Evolutionary conservation across 768 basidiomycete genomes (phyloP), one percentile per base, ranked within the genome.

Genomic region (Lepiota subincarnata): DNA sequence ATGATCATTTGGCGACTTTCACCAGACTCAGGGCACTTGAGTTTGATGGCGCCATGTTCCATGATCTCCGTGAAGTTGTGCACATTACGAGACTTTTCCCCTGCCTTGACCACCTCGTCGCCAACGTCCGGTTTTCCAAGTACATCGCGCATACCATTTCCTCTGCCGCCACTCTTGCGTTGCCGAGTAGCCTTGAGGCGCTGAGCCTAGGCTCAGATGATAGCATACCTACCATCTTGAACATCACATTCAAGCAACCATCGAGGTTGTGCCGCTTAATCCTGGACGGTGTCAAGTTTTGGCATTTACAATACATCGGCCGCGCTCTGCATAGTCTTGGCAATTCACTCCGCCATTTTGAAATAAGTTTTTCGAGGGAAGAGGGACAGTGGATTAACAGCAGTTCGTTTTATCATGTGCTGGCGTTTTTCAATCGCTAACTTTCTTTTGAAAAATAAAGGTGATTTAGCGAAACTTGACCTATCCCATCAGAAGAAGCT

Each of bases 31-130:
- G 57, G 2, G 53, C 55, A 14, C 60, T 69, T 20, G 65, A 65
- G 50, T 58, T 69, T 24, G 63, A 65, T 38, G 60, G 57, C 31
- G 62, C 60, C 42, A 50, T 59, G 13, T 70, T 70, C 55, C 66
- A 68, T 43, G 69, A 68, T 50, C 51, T 67, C 20, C 66, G 69
- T 13, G 67, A 68, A 39, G 49, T 68, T 20, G 58, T 55, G 8
- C 62, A 62, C 6, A 62, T 68, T 46, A 39, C 62, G n/a, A 53
- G 55, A 13, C 42, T 48, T 18, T 64, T 68, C 47, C 62, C 66
- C 2, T 20, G 35, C 13, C 54, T 70, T 4, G 40, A 49, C n/a
- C 62, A 64, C 47, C 50, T 67, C 40, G 59, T 60, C 0, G 64
- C 64, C 43, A 60, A 65, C 38, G 50, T 68, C 14, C 55, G 56